Base-by-base conservation (phyloP, 2,329 filamentous ascomycete genomes). In the Dactylellina cionopaga region DNA sequence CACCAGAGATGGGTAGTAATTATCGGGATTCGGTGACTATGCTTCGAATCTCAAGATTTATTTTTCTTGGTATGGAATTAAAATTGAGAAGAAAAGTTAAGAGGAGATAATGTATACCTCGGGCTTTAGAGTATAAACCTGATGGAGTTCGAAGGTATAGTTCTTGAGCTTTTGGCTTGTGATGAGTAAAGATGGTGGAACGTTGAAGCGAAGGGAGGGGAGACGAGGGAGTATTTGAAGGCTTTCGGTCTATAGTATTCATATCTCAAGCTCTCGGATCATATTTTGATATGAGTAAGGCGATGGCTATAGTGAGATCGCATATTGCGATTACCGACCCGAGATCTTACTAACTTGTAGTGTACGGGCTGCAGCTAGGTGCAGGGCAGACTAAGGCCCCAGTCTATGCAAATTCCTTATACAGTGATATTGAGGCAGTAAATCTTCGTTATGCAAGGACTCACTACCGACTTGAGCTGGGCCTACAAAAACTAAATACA, bases 191-290 rank as follows among this genome's bases (percentile, higher is more conserved):
- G 49, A 55, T 65, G 54, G 68, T 72, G 68, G 46, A 72, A 72
- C 68, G 59, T 65, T 51, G 44, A 71, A 51, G 54, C 22, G 33
- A 65, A 65, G 52, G 39, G 59, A 72, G 68, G 68, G 52, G 68
- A 70, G 65, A 72, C 52, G 59, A 72, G 59, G 68, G 52, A 64
- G 68, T 72, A 72, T 72, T 64, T 72, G 59, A 72, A 72, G 59
- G 60, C 68, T 65, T 64, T 49, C 46, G 59, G 56, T 35, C 44
- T 52, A 51, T 46, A 54, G 52, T 37, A 47, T 58, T 58, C 68
- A 72, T 65, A 65, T 72, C 68, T 55, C 39, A 64, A 44, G 43
- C 43, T 27, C 44, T 59, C 35, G 31, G 27, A 65, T 55, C 58
- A 63, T 70, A 70, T 62, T 70, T n/a, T n/a, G n/a, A n/a, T n/a